Conservation (phyloP, 169 alveolate species). For the Babesia gibsoni region DNA sequence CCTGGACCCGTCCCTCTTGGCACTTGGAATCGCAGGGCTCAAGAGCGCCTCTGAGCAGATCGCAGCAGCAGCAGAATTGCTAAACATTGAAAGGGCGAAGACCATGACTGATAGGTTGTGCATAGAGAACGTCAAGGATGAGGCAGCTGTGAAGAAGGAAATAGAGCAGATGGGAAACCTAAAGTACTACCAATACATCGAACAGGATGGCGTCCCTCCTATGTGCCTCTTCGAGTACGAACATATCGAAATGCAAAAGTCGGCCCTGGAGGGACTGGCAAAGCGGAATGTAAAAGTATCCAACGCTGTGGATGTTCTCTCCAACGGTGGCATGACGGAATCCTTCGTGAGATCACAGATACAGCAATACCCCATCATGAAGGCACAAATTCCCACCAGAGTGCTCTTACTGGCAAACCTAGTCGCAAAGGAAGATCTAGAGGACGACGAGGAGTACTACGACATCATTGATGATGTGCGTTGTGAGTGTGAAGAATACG, state of each 20-base stretch:
- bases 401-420: conserved; percentile 76
- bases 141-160: conserved; percentile 15
- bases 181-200: conserved; percentile 21
- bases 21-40: conserved; percentile 63
- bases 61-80: conserved; percentile 57
- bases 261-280: conserved; percentile 39
- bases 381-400: conserved; percentile 76
- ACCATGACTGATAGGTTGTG: conserved; percentile 59
- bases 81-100: conserved; percentile 57
- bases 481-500: conserved; percentile 79
- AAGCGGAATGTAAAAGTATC: conserved; percentile 49
- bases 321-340: conserved; percentile 57
- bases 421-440: conserved; percentile 75
- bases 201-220: conserved; percentile 1
- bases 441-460: conserved; percentile 81
- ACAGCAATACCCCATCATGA: conserved; percentile 43
- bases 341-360: conserved; percentile 39
- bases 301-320: conserved; percentile 71
- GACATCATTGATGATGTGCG: conserved; percentile 84
- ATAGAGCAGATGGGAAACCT: conserved; percentile 19
- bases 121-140: conserved; percentile 36
- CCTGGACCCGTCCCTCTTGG: conserved; percentile 60
- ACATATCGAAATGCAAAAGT: conserved; percentile 49
- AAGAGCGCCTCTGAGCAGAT: conserved; percentile 57
- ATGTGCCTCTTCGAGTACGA: conserved; percentile 54